A percentile compares a stretch with the other conserved stretches of the same genome.
These are phyloP conservation scores for Pichia sp. DNA, from an alignment of 1,139 yeast species.

Conservation along the genomic window DNA sequence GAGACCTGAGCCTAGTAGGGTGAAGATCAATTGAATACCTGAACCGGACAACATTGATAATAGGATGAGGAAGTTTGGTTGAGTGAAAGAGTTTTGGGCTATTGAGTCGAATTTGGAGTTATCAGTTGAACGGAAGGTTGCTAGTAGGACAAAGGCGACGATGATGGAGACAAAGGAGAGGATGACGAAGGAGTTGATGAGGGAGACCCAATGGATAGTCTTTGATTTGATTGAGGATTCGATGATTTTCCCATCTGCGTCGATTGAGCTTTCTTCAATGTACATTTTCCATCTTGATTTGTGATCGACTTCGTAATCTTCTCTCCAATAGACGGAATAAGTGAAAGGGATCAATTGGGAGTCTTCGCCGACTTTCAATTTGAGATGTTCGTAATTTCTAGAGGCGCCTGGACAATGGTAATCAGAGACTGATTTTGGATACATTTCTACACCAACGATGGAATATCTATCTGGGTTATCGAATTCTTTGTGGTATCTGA, in stretches of 20 bases:
- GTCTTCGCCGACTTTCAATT: slow-evolving; percentile 39
- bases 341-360: slow-evolving; percentile 65
- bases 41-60: slow-evolving; percentile 64
- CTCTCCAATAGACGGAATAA: slow-evolving; percentile 88
- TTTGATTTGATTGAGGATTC: slow-evolving; percentile 19
- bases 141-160: slow-evolving; percentile 60
- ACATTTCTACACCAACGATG: slow-evolving; percentile 89
- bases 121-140: slow-evolving; percentile 36
- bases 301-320: slow-evolving; percentile 68
- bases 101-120: slow-evolving; percentile 30
- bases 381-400: slow-evolving; percentile 53
- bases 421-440: slow-evolving; percentile 77
- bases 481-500: slow-evolving; percentile 65
- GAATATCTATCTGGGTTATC: slow-evolving; percentile 41
- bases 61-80: slow-evolving; percentile 46
- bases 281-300: slow-evolving; percentile 74
- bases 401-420: slow-evolving; percentile 70
- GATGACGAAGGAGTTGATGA: slow-evolving; percentile 63
- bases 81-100: slow-evolving; percentile 51
- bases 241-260: slow-evolving; percentile 11
- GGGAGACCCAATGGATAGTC: slow-evolving; percentile 69
- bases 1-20: slow-evolving; percentile 58
- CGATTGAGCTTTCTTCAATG: slow-evolving; percentile 24
- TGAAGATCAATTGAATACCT: slow-evolving; percentile 70
- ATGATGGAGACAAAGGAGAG: slow-evolving; percentile 56